phyloP scores from a whole-genome alignment of 139 green algal genomes.

The Zygnema cylindricum region DNA sequence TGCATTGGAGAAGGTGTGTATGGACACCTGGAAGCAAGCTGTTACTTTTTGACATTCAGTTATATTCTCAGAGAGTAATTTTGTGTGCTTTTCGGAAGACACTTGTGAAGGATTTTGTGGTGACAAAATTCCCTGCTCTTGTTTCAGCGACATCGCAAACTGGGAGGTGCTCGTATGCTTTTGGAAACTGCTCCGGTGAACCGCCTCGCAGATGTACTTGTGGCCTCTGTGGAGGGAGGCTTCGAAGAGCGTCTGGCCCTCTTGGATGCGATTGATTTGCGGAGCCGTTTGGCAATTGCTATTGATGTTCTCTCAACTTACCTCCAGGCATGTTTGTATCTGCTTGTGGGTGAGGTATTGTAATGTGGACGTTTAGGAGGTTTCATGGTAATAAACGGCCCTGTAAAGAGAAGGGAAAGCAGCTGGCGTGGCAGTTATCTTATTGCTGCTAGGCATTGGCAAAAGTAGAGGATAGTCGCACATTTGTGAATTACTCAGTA shows the following conservation, averaged over 20 bases:
- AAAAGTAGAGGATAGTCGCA: no score
- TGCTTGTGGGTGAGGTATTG: not conserved
- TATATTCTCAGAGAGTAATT: no score
- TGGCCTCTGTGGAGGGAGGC: conserved; percentile 31
- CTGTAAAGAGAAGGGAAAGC: no score
- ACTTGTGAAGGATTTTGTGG: no score
- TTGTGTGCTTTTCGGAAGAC: no score
- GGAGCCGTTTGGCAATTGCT: conserved; percentile 5
- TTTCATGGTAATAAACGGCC: conserved; percentile 15
- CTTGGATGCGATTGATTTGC: conserved; percentile 21
- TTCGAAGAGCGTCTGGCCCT: conserved; percentile 49
- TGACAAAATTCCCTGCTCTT: no score
- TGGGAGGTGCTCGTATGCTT: not conserved
- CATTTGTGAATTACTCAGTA: no score
- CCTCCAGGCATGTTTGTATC: conserved; percentile 25
- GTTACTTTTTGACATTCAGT: no score
- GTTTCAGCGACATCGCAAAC: conserved; percentile 14
- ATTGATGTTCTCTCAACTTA: conserved; percentile 41
- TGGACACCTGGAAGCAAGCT: no score
- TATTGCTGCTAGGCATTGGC: no score
- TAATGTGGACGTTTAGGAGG: not conserved
- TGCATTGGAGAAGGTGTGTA: no score
- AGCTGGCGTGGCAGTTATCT: no score
- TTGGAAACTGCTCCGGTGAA: not conserved
- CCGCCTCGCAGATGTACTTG: conserved; percentile 41